phyloP scores from a whole-genome alignment of 2,329 filamentous ascomycete genomes.

The Fusarium secorum region DNA sequence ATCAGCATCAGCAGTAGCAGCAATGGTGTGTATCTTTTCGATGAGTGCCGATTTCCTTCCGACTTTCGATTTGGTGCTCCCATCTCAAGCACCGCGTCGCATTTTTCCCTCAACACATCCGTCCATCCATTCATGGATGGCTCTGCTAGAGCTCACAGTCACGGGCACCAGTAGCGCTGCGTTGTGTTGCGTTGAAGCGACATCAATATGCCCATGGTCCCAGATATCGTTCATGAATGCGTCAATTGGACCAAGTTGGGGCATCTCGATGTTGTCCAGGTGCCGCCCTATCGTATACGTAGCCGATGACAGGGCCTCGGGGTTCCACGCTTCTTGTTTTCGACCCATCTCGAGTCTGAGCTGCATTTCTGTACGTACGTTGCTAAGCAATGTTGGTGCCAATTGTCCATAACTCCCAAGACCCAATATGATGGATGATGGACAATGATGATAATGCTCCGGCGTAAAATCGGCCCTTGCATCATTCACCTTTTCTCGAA shows the following conservation, averaged over 20 bases:
- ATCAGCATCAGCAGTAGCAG: background rate
- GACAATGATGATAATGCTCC: background rate
- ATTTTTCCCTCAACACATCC: background rate
- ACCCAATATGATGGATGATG: background rate
- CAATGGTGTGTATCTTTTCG: background rate
- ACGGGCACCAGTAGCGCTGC: slow-evolving; percentile 23
- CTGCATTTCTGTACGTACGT: slow-evolving; percentile 2
- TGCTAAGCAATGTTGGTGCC: slow-evolving; percentile 22
- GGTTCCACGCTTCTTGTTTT: slow-evolving; percentile 34
- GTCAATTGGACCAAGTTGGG: slow-evolving; percentile 35
- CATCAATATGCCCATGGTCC: slow-evolving; percentile 25
- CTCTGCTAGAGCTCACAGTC: slow-evolving; percentile 15
- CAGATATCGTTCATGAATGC: slow-evolving; percentile 32
- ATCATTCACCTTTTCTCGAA: slow-evolving; percentile 24
- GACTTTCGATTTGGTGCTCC: background rate
- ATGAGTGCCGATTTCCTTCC: background rate
- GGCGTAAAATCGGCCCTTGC: slow-evolving; percentile 5
- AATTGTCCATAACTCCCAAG: slow-evolving; percentile 8
- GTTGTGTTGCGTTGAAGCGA: slow-evolving; percentile 25
- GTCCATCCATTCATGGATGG: background rate
- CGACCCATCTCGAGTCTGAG: slow-evolving; percentile 26
- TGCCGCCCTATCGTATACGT: slow-evolving; percentile 35
- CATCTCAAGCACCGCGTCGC: background rate
- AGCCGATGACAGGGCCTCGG: slow-evolving; percentile 34
- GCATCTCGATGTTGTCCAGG: slow-evolving; percentile 37